Base-by-base conservation (phyloP, 768 basidiomycete genomes). In the Suillus weaverae region DNA sequence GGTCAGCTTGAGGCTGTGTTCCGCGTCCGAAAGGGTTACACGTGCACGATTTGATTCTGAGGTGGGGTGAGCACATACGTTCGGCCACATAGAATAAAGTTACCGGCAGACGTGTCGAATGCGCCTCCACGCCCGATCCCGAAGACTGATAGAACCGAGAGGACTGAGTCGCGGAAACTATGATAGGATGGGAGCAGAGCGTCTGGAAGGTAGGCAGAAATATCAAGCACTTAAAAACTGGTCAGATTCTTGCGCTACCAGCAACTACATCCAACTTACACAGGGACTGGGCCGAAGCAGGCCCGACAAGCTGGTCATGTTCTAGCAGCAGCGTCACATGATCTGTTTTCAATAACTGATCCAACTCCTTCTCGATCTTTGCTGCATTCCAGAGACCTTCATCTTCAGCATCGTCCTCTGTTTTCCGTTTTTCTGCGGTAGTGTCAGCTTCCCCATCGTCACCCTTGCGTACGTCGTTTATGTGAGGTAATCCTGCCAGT, bases 131-230 rank as follows among this genome's bases (percentile, higher is more conserved):
- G 79, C 16, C 88, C 73, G 57, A 95, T 74, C 7, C 92, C 93
- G 20, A 95, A 66, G 4, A 77, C 81, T 64, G 83, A 79, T 64
- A 98, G 78, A 84, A 84, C 87, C 5, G 85, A 84, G 46, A 90
- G 70, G 5, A 94, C 61, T 0, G 78, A 74, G 55, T 88, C 84
- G 41, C 88, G 88, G 69, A 91, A 74, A 30, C 82, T 80, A 65
- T 94, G 86, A 76, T 90, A 98, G 46, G 84, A 81, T 0, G 92
- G 91, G 44, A 92, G 72, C 20, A 94, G 68, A 9, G 86, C 81
- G 62, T 97, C 95, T 2, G 97, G 97, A 46, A 99, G 81, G 77
- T 98, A 98, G 20, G 90, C 83, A 32, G 88, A 81, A 39, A 94
- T 68, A 53, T 93, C 84, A 74, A 90, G 93, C 36, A 95, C 96